Evolutionary conservation across 257 asterid genomes (phyloP).

Genomic region (Paulownia fortunei): DNA sequence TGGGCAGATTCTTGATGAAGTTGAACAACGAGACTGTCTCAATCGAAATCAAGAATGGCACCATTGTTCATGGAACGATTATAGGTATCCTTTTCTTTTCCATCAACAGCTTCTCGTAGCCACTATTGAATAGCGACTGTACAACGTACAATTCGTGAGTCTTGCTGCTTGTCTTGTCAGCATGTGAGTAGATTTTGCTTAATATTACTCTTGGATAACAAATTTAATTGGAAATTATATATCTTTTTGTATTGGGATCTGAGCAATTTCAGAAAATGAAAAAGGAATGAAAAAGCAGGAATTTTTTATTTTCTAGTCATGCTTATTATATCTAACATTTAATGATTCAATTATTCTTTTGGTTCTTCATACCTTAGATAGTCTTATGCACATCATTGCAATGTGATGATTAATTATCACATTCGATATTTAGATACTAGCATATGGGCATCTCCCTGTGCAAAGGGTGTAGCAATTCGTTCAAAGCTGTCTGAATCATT

Average conservation of each 20-base stretch:
- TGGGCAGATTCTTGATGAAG: conserved; percentile 56
- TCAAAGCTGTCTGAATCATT: neutral
- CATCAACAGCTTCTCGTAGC: neutral
- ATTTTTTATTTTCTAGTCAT: neutral
- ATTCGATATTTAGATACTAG: neutral
- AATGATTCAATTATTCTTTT: neutral
- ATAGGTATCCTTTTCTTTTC: conserved; percentile 30
- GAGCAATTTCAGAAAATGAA: neutral
- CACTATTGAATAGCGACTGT: neutral
- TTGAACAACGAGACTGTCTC: conserved; percentile 61
- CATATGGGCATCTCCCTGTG: neutral
- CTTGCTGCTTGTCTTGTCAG: neutral
- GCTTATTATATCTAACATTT: neutral
- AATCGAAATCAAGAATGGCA: conserved; percentile 56
- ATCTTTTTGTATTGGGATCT: neutral
- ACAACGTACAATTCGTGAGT: neutral
- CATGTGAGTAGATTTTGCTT: neutral
- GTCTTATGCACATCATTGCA: neutral
- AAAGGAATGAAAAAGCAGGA: neutral
- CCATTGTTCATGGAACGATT: conserved; percentile 54
- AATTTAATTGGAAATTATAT: neutral
- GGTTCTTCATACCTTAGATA: neutral
- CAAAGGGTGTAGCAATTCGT: neutral
- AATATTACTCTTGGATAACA: neutral
- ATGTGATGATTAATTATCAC: neutral